A percentile compares a stretch with the other conserved stretches of the same genome.
These are phyloP conservation scores for Oenanthe javanica DNA, from an alignment of 140 eudicot genomes.

Conservation along the genomic window DNA sequence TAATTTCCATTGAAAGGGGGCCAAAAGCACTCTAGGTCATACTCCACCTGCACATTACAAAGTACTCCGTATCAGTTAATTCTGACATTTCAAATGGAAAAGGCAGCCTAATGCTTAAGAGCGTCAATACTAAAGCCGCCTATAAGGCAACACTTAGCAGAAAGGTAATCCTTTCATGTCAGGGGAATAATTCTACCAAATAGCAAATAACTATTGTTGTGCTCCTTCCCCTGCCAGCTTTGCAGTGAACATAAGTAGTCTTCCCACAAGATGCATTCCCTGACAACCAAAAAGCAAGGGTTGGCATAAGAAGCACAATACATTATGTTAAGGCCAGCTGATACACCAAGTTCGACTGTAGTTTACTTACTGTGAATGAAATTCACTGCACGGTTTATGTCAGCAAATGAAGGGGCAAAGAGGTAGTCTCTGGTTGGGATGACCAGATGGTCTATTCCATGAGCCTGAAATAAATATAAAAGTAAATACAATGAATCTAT, in stretches of 20 bases:
- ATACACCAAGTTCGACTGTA: background rate
- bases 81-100: background rate
- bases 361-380: conserved; percentile 73
- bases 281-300: conserved; percentile 20
- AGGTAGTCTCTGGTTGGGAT: conserved; percentile 91
- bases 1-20: conserved; percentile 84
- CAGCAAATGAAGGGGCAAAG: conserved; percentile 87
- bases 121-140: background rate
- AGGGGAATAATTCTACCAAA: conserved; percentile 36
- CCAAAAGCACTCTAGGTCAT: conserved; percentile 71
- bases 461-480: conserved; percentile 37
- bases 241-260: conserved; percentile 85
- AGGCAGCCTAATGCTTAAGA: background rate
- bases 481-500: background rate
- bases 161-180: background rate
- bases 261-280: conserved; percentile 59
- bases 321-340: background rate
- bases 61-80: conserved; percentile 8
- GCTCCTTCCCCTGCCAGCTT: conserved; percentile 97
- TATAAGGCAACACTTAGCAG: background rate
- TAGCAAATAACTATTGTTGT: conserved; percentile 86
- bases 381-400: conserved; percentile 75
- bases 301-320: background rate
- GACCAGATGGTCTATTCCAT: conserved; percentile 79
- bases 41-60: conserved; percentile 49